Evolutionary conservation across 306 rosid genomes (phyloP).

Genomic region (Cucumis cinereus): DNA sequence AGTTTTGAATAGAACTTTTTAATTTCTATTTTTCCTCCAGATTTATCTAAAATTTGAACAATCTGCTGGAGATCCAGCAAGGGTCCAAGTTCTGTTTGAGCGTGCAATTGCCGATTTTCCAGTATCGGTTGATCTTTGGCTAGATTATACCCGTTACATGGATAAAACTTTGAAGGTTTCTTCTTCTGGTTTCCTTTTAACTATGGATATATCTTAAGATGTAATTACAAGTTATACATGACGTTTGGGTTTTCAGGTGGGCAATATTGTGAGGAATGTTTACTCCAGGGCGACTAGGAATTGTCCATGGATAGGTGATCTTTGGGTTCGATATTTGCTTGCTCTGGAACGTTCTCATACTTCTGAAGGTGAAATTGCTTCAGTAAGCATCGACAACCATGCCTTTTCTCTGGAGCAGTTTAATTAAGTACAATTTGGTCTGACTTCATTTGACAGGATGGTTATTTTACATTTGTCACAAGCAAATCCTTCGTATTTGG

Average conservation of each 20-base stretch:
- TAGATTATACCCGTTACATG: constrained; percentile 65
- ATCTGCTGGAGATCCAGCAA: constrained; percentile 63
- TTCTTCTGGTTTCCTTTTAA: background rate
- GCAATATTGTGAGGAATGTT: constrained; percentile 41
- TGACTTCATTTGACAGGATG: background rate
- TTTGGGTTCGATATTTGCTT: constrained; percentile 77
- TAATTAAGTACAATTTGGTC: constrained; percentile 10
- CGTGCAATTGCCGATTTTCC: constrained; percentile 82
- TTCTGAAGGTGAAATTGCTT: constrained; percentile 57
- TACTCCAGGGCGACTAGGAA: constrained; percentile 76
- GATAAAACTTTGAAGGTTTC: constrained; percentile 86
- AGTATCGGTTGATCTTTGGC: constrained; percentile 65
- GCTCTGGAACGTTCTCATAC: constrained; percentile 66
- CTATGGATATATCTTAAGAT: background rate
- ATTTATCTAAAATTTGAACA: constrained; percentile 72
- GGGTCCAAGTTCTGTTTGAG: constrained; percentile 72
- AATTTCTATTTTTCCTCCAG: constrained; percentile 28
- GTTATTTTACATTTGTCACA: background rate
- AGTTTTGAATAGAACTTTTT: background rate
- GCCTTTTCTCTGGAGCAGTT: constrained; percentile 4
- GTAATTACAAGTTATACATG: background rate
- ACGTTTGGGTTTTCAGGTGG: constrained; percentile 39
- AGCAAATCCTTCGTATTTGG: background rate
- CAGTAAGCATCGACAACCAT: constrained; percentile 35
- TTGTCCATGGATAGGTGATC: constrained; percentile 86